Evolutionary conservation across 2,329 filamentous ascomycete species (phyloP), one percentile per base, ranked within the genome.

Genomic region (Colletotrichum aenigma): DNA sequence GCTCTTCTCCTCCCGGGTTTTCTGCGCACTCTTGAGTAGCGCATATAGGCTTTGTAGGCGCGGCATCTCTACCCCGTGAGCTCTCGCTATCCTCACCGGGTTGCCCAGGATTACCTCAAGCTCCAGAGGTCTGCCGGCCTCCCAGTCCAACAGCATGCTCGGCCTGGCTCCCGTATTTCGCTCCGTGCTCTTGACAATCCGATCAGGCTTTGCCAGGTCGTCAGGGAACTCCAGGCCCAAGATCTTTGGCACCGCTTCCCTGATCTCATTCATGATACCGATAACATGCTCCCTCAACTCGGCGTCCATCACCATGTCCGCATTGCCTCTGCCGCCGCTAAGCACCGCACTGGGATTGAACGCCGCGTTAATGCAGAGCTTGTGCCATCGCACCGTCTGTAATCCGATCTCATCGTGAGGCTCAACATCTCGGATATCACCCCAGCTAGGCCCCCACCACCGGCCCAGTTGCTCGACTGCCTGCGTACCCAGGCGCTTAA

Each of bases 271-370:
- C 92, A 95, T 95, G 30, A 94, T 88, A 24, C 89, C 93, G 21
- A 88, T 85, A 10, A 95, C 83, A 81, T 95, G 93, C 26, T 83
- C 82, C 60, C 89, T 87, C 52, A 95, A 84, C 80, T 94, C 93
- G 0, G 89, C 82, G 78, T 95, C 93, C 15, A 85, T 84, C 7
- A 91, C 87, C 91, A 95, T 94, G 76, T 90, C 89, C 61, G 91
- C 89, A 80, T 95, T 95, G 69, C 91, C 89, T 3, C 88, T 86
- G 2, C 93, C 92, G 15, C 92, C 91, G 1, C 90, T 91, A 1
- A 95, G 87, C 9, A 95, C 93, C 3, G 93, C 91, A 1, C 91
- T 93, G 0, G 93, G 93, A 84, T 95, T 95, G 89, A 95, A 94
- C 67, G 92, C 91, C 0, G 93, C 92, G 82, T 95, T 95, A 86